A percentile compares a stretch with the other conserved stretches of the same genome.
phyloP scores from a whole-genome alignment of 306 rosid genomes.

The Gastrolobium villosum region DNA sequence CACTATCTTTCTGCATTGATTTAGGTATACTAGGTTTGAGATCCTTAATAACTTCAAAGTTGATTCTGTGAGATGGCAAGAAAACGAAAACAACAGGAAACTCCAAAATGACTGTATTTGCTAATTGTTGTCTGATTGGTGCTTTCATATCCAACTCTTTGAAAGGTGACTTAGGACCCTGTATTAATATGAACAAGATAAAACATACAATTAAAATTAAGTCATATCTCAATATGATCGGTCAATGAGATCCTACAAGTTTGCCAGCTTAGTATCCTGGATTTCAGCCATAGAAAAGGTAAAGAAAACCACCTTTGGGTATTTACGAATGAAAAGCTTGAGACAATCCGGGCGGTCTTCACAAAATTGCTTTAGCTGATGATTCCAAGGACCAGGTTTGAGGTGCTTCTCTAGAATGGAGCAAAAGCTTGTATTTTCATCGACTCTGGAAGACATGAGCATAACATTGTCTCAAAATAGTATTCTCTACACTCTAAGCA shows the following conservation, averaged over 20 bases:
- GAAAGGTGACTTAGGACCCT: slow-evolving; percentile 76
- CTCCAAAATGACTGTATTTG: slow-evolving; percentile 72
- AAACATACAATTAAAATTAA: slow-evolving; percentile 19
- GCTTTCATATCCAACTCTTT: slow-evolving; percentile 70
- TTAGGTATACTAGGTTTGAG: slow-evolving; percentile 47
- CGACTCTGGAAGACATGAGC: slow-evolving; percentile 60
- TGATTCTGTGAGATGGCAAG: slow-evolving; percentile 70
- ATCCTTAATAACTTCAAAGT: slow-evolving; percentile 70
- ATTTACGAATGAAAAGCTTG: slow-evolving; percentile 76
- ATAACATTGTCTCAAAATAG: slow-evolving; percentile 36
- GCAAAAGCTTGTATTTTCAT: slow-evolving; percentile 65
- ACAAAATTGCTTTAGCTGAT: slow-evolving; percentile 69
- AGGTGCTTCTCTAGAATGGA: slow-evolving; percentile 77
- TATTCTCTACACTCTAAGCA: slow-evolving; percentile 29
- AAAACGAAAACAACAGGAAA: slow-evolving; percentile 82
- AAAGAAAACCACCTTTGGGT: slow-evolving; percentile 70
- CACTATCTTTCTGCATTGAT: slow-evolving; percentile 52
- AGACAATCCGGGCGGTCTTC: slow-evolving; percentile 64
- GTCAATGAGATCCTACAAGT: not conserved
- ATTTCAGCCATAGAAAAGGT: slow-evolving; percentile 31
- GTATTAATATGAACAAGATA: slow-evolving; percentile 48
- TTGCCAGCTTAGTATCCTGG: slow-evolving; percentile 2
- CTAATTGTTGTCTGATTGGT: slow-evolving; percentile 81
- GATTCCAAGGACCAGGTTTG: slow-evolving; percentile 82
- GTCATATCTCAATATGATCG: not conserved